Base-by-base conservation (phyloP, 2,329 filamentous ascomycete species). In the Pyrenochaeta sp. region DNA sequence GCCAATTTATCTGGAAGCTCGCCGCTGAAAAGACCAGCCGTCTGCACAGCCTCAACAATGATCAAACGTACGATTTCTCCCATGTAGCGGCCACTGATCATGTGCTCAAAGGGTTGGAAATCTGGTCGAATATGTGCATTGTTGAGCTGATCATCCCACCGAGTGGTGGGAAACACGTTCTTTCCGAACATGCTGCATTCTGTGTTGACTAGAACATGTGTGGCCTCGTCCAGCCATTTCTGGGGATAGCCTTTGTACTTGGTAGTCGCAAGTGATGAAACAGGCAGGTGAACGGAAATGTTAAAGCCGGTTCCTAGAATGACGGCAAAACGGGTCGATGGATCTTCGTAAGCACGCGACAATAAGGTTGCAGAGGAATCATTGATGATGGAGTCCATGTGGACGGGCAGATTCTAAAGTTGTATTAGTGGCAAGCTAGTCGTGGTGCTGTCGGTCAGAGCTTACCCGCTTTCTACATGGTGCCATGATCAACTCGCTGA, bases 101-200 rank as follows among this genome's bases (percentile, higher is more conserved):
- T 82, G 63, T 87, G 85, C 65, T 89, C 86, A 52, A 88, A 79
- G 1, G 86, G 86, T 61, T 89, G 86, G 60, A 87, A 88, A 71
- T 87, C 83, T 0, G 86, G 86, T 9, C 81, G 76, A 14, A 81
- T 65, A 63, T 88, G 86, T 5, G 78, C 79, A 23, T 75, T 71
- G 68, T 88, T 88, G 43, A 89, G 76, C 27, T 79, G 64, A 7
- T 87, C 83, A 59, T 89, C 86, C 85, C 85, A 88, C 12, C 82
- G 77, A 5, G 85, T 87, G 60, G 79, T 81, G 1, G 85, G 83
- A 32, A 87, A 77, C 23, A 87, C 78, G 18, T 81, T 77, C 52
- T 85, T 81, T 42, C 83, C 86, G 58, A 87, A 87, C 85, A 88
- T 87, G 76, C 85, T 87, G 62, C 87, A 77, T 67, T 89, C 86